Percentiles rank a stretch among this genome's conserved stretches.
These are phyloP conservation scores for Picea engelmannii DNA, from an alignment of 83 land plant genomes.

Conservation along the genomic window DNA sequence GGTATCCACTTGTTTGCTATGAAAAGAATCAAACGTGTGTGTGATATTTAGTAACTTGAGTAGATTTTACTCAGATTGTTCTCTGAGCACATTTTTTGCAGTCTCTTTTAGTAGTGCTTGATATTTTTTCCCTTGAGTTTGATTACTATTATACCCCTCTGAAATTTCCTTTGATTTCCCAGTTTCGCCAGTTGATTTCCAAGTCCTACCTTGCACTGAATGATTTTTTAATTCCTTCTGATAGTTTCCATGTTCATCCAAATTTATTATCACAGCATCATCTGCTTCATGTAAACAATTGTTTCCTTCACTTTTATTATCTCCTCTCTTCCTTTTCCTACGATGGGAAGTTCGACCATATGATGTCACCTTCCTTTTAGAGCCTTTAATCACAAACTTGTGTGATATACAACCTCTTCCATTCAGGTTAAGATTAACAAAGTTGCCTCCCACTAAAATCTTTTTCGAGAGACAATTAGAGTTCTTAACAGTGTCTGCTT, in stretches of 20 bases:
- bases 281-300: conserved; percentile 2
- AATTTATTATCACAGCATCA: conserved; percentile 6
- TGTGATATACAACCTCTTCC: conserved; percentile 20
- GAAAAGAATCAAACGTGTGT: conserved; percentile 75
- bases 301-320: conserved; percentile 20
- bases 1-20: conserved; percentile 80
- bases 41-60: conserved; percentile 49
- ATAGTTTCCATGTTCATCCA: conserved; percentile 6
- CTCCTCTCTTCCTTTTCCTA: not conserved
- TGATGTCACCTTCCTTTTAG: not conserved
- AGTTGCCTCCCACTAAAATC: conserved; percentile 41
- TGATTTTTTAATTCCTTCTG: conserved; percentile 33
- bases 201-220: not conserved
- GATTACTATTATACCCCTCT: not conserved
- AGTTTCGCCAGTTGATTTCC: not conserved
- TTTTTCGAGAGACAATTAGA: conserved; percentile 10
- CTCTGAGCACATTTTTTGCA: conserved; percentile 35
- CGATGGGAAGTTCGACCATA: conserved; percentile 6
- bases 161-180: not conserved
- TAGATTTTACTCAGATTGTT: conserved; percentile 73
- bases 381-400: not conserved
- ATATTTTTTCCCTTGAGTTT: not conserved
- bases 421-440: conserved; percentile 56
- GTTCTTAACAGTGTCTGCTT: not conserved
- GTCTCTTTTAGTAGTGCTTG: conserved; percentile 28